Conservation (phyloP, 2,329 filamentous ascomycete genomes). For the Akanthomyces uredinophilus region DNA sequence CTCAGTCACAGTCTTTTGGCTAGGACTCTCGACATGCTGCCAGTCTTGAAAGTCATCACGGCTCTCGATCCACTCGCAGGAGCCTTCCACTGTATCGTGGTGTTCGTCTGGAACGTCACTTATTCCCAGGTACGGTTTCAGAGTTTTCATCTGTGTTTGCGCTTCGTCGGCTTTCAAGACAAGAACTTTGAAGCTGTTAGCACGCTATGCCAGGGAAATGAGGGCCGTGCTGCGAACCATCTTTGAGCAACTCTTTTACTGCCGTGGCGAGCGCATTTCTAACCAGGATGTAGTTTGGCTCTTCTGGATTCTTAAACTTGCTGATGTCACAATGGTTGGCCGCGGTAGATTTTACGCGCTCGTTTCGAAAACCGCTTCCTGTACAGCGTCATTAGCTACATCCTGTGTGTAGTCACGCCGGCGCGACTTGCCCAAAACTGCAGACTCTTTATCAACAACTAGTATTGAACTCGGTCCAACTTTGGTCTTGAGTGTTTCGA, state of each 20-base stretch:
- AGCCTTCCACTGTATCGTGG: conserved; percentile 23
- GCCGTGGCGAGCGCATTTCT: conserved; percentile 21
- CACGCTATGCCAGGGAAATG: neutral
- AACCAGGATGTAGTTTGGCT: conserved; percentile 25
- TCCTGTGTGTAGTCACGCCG: too few relatives aligned
- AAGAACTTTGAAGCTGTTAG: conserved; percentile 6
- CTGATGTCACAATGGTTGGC: conserved; percentile 17
- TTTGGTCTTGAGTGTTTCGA: conserved; percentile 27
- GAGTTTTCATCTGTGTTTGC: conserved; percentile 14
- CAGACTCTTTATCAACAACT: conserved; percentile 29
- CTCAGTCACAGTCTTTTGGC: too few relatives aligned
- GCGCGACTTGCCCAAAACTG: conserved; percentile 24
- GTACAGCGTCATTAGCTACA: neutral
- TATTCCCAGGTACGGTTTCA: conserved; percentile 17
- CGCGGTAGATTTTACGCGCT: conserved; percentile 22
- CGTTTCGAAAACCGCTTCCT: conserved; percentile 20
- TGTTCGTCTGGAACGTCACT: conserved; percentile 22
- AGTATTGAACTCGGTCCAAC: conserved; percentile 14
- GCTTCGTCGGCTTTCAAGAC: conserved; percentile 9
- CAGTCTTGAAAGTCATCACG: conserved; percentile 24
- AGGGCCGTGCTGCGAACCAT: conserved; percentile 8
- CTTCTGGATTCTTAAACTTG: conserved; percentile 23
- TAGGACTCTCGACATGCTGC: conserved; percentile 16
- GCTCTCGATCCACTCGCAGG: conserved; percentile 27
- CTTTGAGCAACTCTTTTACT: conserved; percentile 18